These are phyloP conservation scores for Dunaliella sp. DNA, from an alignment of 139 green algal species.

Conservation along the genomic window DNA sequence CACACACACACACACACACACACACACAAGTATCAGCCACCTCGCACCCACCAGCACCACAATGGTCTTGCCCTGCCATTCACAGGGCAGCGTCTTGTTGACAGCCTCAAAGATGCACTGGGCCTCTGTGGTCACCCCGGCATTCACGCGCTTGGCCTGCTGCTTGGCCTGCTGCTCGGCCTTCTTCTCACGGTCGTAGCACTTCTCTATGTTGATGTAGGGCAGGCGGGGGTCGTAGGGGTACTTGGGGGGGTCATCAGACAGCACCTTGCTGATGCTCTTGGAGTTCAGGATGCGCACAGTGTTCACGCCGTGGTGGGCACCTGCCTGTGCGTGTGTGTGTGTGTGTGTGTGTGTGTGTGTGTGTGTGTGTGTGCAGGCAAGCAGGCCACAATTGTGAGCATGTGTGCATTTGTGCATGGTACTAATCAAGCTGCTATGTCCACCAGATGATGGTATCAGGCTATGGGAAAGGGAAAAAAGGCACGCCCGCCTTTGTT, in stretches of 20 bases:
- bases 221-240: constrained; percentile 49
- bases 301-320: constrained; percentile 47
- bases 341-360: no score
- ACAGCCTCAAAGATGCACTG: constrained; percentile 81
- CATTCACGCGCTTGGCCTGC: constrained; percentile 69
- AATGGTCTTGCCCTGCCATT: constrained; percentile 67
- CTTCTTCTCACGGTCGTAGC: constrained; percentile 65
- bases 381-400: no score
- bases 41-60: constrained; percentile 50
- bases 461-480: no score
- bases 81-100: constrained; percentile 78
- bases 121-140: constrained; percentile 70
- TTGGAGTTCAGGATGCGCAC: constrained; percentile 36
- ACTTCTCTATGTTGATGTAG: constrained; percentile 57
- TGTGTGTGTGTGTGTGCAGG: no score
- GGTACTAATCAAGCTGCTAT: no score
- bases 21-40: background rate
- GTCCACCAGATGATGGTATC: no score
- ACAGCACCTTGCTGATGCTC: constrained; percentile 20
- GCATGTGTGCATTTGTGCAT: no score
- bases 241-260: constrained; percentile 6
- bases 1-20: background rate
- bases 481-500: no score
- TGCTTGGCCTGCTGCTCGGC: constrained; percentile 63
- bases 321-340: constrained; percentile 23